Percentiles rank a stretch among this genome's conserved stretches.
These are phyloP conservation scores for Entomortierella chlamydospora DNA, from an alignment of 192 early-diverging fungal genomes.

Conservation along the genomic window DNA sequence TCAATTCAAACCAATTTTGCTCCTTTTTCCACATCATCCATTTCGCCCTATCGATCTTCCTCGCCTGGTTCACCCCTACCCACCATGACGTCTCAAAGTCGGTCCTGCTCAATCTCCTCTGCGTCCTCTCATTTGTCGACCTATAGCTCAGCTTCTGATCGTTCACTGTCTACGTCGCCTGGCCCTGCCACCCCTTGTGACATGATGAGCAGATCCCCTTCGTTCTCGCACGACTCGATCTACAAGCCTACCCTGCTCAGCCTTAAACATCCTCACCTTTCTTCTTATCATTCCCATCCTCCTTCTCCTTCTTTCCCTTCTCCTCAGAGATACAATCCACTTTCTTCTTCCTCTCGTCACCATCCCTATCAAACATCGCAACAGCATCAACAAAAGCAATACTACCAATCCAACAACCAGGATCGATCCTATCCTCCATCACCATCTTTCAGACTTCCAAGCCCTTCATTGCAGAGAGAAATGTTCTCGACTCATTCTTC, in stretches of 20 bases:
- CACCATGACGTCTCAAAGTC: conserved; percentile 24
- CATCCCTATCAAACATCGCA: conserved; percentile 20
- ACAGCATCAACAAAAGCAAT: conserved; percentile 16
- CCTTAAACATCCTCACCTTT: conserved; percentile 11
- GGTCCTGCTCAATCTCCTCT: conserved; percentile 41
- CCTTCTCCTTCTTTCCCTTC: conserved; percentile 15
- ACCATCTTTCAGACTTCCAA: background rate
- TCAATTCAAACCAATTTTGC: conserved; percentile 37
- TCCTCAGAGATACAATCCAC: background rate
- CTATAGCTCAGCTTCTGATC: conserved; percentile 23
- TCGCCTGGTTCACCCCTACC: conserved; percentile 17
- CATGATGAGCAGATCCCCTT: conserved; percentile 18
- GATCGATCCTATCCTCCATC: conserved; percentile 12
- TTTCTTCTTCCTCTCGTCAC: conserved; percentile 16
- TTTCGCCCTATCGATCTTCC: conserved; percentile 8
- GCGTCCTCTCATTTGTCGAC: conserved; percentile 22
- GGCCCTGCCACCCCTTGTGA: conserved; percentile 43
- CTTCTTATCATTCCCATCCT: background rate
- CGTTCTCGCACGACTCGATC: conserved; percentile 21
- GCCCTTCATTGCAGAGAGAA: conserved; percentile 19
- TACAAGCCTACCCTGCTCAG: conserved; percentile 16
- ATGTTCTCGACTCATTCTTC: conserved; percentile 1
- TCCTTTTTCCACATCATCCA: conserved; percentile 18
- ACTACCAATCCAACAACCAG: background rate
- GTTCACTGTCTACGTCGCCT: conserved; percentile 24